Base-by-base conservation (phyloP, 176 grass and related monocot genomes). In the Aegilops longissima region DNA sequence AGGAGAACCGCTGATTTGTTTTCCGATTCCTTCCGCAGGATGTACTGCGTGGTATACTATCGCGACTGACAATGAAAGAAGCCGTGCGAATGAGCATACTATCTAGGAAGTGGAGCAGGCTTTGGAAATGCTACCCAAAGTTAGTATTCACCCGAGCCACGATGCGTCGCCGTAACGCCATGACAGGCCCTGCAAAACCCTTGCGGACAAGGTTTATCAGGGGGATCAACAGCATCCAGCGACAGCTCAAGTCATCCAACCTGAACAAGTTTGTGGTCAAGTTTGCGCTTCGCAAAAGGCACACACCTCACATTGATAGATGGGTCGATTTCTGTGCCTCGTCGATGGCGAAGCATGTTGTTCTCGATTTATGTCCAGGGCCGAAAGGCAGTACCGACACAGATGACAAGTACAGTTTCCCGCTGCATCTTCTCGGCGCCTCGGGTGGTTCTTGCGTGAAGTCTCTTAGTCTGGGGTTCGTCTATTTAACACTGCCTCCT, bases 121-220 rank as follows among this genome's bases (percentile, higher is more conserved):
- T 73, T 59, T 83, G 81, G 81, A 73, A 20, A 73, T 73, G 16
- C 81, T 61, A 83, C 67, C 67, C 66, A 20, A 83, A 25, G 81
- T 47, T 47, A 47, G 12, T 83, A 0, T 72, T 83, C 49, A 83
- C 81, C 49, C 40, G 81, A 40, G 67, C 30, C 6, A 72, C 25
- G 3, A 61, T 72, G 66, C 45, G 42, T 25, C 14, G 14, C 13
- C 3, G 65, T 9, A 21, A 23, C 33, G 42, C 17, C 18, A 30
- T 17, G 9, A 5, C 5, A 51, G 40, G 40, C 40, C 40, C 18
- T 8, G 9, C 16, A 45, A 68, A 66, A n/a, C 42, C 5, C 18
- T 30, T 20, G n/a, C n/a, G 13, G n/a, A 45, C 78, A 62, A 62
- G 20, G 13, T 65, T 80, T 42, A 65, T 80, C 62, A 47, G 16